Conservation (phyloP, 345 rosid genomes). For the Aquilaria malaccensis region DNA sequence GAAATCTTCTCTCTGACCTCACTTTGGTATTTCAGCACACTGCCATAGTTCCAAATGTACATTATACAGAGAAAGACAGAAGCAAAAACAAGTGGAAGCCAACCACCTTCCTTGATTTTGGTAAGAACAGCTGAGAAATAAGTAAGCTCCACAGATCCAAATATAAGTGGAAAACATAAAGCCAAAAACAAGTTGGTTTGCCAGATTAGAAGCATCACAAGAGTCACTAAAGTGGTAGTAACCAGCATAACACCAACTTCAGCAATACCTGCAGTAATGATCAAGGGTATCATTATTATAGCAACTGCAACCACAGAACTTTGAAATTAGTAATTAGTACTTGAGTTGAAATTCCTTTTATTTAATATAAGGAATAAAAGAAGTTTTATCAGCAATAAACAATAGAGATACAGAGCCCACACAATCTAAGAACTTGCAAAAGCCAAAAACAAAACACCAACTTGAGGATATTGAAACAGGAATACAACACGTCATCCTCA, state of each 20-base stretch:
- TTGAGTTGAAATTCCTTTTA: no score
- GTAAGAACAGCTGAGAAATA: conserved; percentile 81
- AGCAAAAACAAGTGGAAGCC: conserved; percentile 91
- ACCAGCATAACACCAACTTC: conserved; percentile 98
- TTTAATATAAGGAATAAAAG: no score
- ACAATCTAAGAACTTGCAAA: no score
- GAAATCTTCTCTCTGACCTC: conserved; percentile 89
- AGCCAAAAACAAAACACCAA: no score
- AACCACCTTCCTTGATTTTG: conserved; percentile 73
- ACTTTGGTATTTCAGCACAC: conserved; percentile 85
- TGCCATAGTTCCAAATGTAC: conserved; percentile 97
- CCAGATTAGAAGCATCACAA: conserved; percentile 96
- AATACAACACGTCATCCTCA: no score
- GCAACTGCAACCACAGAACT: no score
- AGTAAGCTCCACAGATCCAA: conserved; percentile 74
- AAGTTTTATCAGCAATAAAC: no score
- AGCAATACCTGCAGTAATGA: conserved; percentile 69
- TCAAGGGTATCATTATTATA: no score
- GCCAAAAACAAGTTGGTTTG: conserved; percentile 79
- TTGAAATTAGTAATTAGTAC: no score
- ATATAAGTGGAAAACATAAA: conserved; percentile 65
- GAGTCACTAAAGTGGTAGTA: conserved; percentile 72
- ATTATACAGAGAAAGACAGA: conserved; percentile 59
- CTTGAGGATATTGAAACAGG: no score
- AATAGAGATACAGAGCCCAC: no score